Evolutionary conservation across 2,329 filamentous ascomycete genomes (phyloP), one percentile per base, ranked within the genome.

Genomic region (Aspergillus sp.): DNA sequence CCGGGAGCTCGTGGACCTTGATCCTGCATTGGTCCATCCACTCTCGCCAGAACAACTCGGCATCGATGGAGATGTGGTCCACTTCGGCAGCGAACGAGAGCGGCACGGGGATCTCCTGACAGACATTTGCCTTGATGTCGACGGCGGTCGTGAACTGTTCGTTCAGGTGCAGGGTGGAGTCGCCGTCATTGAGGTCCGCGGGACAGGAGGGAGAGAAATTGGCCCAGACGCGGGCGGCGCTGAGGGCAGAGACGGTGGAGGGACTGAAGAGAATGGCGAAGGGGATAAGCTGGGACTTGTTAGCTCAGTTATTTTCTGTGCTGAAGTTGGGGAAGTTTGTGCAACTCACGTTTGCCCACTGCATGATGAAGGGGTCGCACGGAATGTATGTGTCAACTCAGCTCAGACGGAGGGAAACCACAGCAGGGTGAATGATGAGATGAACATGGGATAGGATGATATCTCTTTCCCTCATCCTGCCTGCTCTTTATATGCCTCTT

Each of bases 251-350:
- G n/a, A 61, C 55, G 23, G 58, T 53, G 7, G 47, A 10, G 14
- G 59, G 47, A 36, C 52, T 59, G 43, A 62, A 50, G 34, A 66
- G 45, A 13, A 59, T 55, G 16, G 56, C 44, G 40, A 66, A 50
- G 34, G 55, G 44, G 47, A 59, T 48, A 53, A 60, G 47, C 58
- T 63, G 59, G 44, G 11, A 20, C n/a, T 53, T 44, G 21, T 34
- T 53, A 13, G 11, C 7, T 34, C 45, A 3, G 85, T 83, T 60
- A 82, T 88, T 45, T 85, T 80, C 23, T 10, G 29, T 16, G 34
- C 4, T 11, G 23, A n/a, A 14, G 34, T 11, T 9, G 29, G 16
- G 21, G 11, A 7, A 20, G 19, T 45, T 17, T 10, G 14, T 32
- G 20, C 14, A 7, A 19, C 47, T 32, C 47, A 59, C 53, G 7